Percentiles rank a stretch among this genome's conserved stretches.
phyloP scores from a whole-genome alignment of 345 rosid species.

The Pseudoturritis turrita region DNA sequence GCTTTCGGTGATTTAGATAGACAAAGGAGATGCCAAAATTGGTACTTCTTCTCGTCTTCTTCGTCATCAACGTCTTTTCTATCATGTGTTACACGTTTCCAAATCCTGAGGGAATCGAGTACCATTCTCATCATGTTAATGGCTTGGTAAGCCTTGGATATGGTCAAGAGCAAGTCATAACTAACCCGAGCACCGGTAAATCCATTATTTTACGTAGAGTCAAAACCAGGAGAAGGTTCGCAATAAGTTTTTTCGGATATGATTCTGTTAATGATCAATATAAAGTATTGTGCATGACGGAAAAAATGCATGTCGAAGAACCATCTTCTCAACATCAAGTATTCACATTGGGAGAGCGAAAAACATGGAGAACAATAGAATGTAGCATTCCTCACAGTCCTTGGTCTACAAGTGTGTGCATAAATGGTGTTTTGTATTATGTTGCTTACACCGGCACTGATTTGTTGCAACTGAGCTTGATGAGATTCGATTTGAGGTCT shows the following conservation, averaged over 20 bases:
- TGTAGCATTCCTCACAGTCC: background rate
- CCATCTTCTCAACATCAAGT: slow-evolving; percentile 5
- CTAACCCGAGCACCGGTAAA: background rate
- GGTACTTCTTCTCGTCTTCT: background rate
- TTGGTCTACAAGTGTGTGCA: background rate
- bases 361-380: background rate
- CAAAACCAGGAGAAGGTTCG: background rate
- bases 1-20: background rate
- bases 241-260: background rate
- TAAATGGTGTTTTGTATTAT: slow-evolving; percentile 8
- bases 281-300: background rate
- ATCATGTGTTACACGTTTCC: background rate
- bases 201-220: background rate
- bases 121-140: background rate
- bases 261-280: background rate
- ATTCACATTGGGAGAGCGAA: background rate
- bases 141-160: background rate
- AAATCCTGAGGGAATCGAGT: no score
- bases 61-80: background rate
- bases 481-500: background rate
- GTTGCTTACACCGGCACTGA: background rate
- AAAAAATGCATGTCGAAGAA: background rate
- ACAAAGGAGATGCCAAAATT: background rate
- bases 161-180: background rate
- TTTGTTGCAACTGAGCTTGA: background rate